Conservation (phyloP, 2,329 filamentous ascomycete species). For the Pseudopithomyces maydicus region DNA sequence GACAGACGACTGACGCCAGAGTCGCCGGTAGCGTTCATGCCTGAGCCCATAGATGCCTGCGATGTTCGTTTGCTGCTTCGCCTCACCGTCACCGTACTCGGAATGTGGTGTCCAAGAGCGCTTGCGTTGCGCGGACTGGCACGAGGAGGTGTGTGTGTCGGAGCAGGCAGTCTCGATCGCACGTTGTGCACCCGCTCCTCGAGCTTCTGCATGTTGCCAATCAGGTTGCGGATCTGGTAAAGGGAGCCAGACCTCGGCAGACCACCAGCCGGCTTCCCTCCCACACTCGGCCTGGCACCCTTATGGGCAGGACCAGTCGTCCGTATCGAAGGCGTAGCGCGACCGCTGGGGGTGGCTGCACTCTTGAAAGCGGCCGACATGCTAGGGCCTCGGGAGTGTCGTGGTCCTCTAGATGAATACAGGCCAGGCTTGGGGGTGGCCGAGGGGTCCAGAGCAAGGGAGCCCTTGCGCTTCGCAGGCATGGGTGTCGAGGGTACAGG, state of each 20-base stretch:
- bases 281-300: slow-evolving; percentile 49
- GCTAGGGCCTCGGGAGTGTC: slow-evolving; percentile 64
- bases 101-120: slow-evolving; percentile 54
- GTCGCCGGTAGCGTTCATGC: slow-evolving; percentile 25
- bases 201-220: slow-evolving; percentile 95
- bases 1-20: slow-evolving; percentile 54
- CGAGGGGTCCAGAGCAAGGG: slow-evolving; percentile 57
- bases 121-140: slow-evolving; percentile 72
- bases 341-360: slow-evolving; percentile 36
- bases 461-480: slow-evolving; percentile 42
- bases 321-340: slow-evolving; percentile 52
- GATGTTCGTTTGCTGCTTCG: slow-evolving; percentile 70
- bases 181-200: slow-evolving; percentile 92
- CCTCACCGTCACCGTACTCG: slow-evolving; percentile 64
- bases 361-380: slow-evolving; percentile 53
- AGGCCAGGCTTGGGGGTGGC: slow-evolving; percentile 60
- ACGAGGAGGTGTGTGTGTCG: slow-evolving; percentile 76
- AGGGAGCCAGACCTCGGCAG: slow-evolving; percentile 73
- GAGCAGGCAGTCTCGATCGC: slow-evolving; percentile 87
- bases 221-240: slow-evolving; percentile 89
- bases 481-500: slow-evolving; percentile 47
- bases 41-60: slow-evolving; percentile 55
- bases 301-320: slow-evolving; percentile 40
- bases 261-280: slow-evolving; percentile 52
- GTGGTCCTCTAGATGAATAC: slow-evolving; percentile 49